These are phyloP conservation scores for Lecanosticta acicola DNA, from an alignment of 2,329 filamentous ascomycete genomes.

Conservation along the genomic window DNA sequence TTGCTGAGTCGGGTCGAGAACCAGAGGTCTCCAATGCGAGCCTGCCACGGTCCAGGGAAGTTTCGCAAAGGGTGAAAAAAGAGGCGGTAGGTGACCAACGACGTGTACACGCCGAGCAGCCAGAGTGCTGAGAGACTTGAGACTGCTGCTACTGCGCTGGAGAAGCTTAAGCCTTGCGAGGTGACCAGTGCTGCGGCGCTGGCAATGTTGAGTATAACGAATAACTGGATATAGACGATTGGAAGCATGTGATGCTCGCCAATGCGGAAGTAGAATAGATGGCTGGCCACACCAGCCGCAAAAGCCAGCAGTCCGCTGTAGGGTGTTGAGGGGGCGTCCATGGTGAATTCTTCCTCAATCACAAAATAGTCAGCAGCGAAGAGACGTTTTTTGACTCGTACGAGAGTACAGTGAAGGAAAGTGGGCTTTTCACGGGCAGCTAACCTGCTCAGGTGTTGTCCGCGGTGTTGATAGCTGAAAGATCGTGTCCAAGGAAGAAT, in stretches of 20 bases:
- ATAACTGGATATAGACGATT: slow-evolving; percentile 6
- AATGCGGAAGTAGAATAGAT: slow-evolving; percentile 24
- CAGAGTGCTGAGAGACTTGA: slow-evolving; percentile 14
- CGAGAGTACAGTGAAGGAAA: no score
- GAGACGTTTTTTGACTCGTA: no score
- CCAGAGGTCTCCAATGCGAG: slow-evolving; percentile 33
- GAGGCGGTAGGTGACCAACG: slow-evolving; percentile 34
- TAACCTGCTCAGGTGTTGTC: no score
- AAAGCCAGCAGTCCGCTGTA: background rate
- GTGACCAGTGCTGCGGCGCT: slow-evolving; percentile 10
- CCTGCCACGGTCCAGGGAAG: slow-evolving; percentile 33
- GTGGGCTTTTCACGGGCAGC: no score
- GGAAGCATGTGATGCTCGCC: slow-evolving; percentile 27
- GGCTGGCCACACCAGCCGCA: slow-evolving; percentile 18
- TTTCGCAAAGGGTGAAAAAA: slow-evolving; percentile 29
- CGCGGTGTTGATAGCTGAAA: no score
- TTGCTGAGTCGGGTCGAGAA: slow-evolving; percentile 21
- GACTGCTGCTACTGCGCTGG: slow-evolving; percentile 9
- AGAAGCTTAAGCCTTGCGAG: slow-evolving; percentile 3
- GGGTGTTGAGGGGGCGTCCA: background rate
- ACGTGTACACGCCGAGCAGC: slow-evolving; percentile 26
- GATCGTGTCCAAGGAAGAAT: no score
- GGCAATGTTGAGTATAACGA: slow-evolving; percentile 7
- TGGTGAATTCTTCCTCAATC: background rate
- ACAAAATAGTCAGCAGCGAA: no score